Conservation (phyloP, 345 rosid genomes). For the Arabis hirsuta region DNA sequence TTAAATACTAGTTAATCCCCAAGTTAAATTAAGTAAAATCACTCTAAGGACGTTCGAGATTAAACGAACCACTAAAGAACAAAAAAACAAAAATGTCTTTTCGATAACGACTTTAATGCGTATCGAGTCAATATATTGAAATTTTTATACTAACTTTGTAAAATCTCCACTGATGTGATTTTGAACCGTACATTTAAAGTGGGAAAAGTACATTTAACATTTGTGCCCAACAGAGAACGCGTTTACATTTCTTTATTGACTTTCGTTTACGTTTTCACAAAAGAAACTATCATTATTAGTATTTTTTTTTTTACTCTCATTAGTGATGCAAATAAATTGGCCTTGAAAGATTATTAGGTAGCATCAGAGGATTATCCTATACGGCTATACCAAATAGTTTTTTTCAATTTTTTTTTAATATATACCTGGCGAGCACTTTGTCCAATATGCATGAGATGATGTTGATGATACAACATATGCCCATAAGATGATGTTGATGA, state of each 20-base stretch:
- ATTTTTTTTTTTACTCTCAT: background rate
- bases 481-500: too few relatives aligned
- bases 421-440: background rate
- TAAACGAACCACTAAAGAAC: slow-evolving; percentile 31
- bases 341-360: background rate
- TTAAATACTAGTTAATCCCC: slow-evolving; percentile 2
- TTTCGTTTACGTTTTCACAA: slow-evolving; percentile 25
- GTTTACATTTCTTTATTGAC: slow-evolving; percentile 33
- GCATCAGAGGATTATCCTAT: background rate
- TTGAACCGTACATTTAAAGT: slow-evolving; percentile 42
- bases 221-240: slow-evolving; percentile 36
- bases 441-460: background rate
- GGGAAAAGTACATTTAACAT: slow-evolving; percentile 32
- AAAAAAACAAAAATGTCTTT: slow-evolving; percentile 15
- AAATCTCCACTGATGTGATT: slow-evolving; percentile 28
- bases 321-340: background rate
- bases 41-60: slow-evolving; percentile 45
- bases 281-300: background rate
- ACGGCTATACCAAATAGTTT: background rate
- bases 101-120: slow-evolving; percentile 42
- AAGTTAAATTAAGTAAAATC: slow-evolving; percentile 4
- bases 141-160: background rate
- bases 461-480: background rate
- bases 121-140: slow-evolving; percentile 22
- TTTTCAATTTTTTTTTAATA: background rate